Evolutionary conservation across 768 basidiomycete genomes (phyloP).

Genomic region (Macrocybe gigantea): DNA sequence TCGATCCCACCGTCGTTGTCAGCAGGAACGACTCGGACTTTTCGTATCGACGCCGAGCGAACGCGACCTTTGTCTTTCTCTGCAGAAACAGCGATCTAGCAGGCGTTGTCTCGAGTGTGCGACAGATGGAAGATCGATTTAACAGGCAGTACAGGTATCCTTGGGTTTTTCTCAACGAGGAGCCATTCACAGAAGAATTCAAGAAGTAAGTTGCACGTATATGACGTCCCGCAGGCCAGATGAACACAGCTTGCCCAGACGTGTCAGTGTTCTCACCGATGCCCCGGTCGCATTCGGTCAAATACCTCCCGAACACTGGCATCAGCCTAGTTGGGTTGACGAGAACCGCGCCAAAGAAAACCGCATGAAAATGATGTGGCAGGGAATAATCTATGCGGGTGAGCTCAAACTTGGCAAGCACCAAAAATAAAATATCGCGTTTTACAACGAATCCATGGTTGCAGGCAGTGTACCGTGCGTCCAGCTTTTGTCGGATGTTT

Average conservation of each 20-base stretch:
- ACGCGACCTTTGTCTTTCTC: constrained; percentile 79
- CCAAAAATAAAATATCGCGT: constrained; percentile 2
- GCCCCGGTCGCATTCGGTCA: constrained; percentile 59
- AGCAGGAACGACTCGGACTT: constrained; percentile 4
- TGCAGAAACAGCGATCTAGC: constrained; percentile 48
- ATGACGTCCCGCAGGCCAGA: constrained; percentile 1
- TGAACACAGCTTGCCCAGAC: constrained; percentile 23
- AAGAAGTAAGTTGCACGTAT: constrained; percentile 35
- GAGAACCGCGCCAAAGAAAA: constrained; percentile 57
- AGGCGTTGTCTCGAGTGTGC: constrained; percentile 50
- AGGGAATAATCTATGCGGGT: constrained; percentile 61
- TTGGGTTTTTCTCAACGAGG: constrained; percentile 84
- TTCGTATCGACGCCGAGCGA: constrained; percentile 36
- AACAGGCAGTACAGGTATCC: constrained; percentile 74
- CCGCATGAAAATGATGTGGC: constrained; percentile 57
- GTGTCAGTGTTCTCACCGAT: constrained; percentile 48
- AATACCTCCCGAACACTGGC: constrained; percentile 76
- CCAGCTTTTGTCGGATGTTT: neutral
- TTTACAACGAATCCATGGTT: constrained; percentile 4
- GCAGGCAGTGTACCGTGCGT: constrained; percentile 72
- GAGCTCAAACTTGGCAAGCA: constrained; percentile 6
- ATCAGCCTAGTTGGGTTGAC: constrained; percentile 77
- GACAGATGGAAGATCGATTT: constrained; percentile 77
- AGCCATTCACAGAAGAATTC: constrained; percentile 68
- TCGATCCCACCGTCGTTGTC: constrained; percentile 1